Percentiles rank a stretch among this genome's conserved stretches.
phyloP scores from a whole-genome alignment of 2,329 filamentous ascomycete genomes.

The Diplodia scrobiculata region DNA sequence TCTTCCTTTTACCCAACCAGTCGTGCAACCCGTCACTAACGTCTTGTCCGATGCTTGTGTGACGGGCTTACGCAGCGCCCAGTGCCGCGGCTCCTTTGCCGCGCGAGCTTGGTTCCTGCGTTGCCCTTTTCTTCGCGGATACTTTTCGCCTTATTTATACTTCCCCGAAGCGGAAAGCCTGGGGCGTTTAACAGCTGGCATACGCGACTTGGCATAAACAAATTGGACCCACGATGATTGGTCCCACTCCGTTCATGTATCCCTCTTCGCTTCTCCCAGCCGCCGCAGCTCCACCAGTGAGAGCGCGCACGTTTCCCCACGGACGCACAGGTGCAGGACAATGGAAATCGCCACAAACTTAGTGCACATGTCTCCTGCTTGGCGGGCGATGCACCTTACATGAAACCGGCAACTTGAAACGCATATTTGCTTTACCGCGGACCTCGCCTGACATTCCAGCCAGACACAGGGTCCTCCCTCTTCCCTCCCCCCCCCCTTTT shows the following conservation, averaged over 20 bases:
- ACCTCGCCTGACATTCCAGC: neutral
- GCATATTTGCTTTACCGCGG: neutral
- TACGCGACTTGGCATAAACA: neutral
- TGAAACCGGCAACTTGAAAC: neutral
- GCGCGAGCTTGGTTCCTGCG: neutral
- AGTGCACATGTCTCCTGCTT: neutral
- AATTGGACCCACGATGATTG: neutral
- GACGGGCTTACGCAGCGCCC: constrained; percentile 19
- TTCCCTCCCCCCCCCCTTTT: neutral
- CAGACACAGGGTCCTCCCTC: neutral
- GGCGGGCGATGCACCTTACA: neutral
- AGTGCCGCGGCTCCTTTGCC: neutral
- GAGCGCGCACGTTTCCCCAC: neutral
- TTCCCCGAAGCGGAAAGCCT: neutral
- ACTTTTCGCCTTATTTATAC: neutral
- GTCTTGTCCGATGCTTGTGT: constrained; percentile 14
- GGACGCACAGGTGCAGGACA: neutral
- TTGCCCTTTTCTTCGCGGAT: neutral
- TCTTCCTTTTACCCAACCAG: constrained; percentile 5
- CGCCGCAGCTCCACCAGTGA: constrained; percentile 2
- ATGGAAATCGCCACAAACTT: neutral
- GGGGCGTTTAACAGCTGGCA: neutral
- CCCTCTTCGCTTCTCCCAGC: neutral
- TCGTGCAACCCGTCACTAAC: neutral
- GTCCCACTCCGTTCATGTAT: neutral